phyloP scores from a whole-genome alignment of 2,329 filamentous ascomycete genomes.

The Nigrograna mackinnonii region DNA sequence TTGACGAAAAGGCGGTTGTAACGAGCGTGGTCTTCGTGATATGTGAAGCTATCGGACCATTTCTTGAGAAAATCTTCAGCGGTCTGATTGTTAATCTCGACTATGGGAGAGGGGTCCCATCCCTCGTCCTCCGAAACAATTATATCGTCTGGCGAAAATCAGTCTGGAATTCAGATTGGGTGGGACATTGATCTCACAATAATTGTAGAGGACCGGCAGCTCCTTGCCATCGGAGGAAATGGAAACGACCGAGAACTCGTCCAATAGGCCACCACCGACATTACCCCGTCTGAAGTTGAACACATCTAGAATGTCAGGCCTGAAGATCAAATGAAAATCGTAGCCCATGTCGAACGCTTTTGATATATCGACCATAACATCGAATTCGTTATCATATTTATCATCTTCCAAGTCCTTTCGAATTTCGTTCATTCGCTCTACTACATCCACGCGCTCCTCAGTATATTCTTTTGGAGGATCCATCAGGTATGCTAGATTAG shows the following conservation, averaged over 20 bases:
- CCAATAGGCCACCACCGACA: slow-evolving; percentile 12
- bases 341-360: slow-evolving; percentile 24
- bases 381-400: slow-evolving; percentile 35
- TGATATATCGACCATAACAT: slow-evolving; percentile 33
- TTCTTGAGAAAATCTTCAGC: slow-evolving; percentile 28
- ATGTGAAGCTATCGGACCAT: slow-evolving; percentile 19
- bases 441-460: slow-evolving; percentile 31
- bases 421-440: slow-evolving; percentile 27
- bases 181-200: slow-evolving; percentile 8
- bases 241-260: slow-evolving; percentile 20
- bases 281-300: slow-evolving; percentile 28
- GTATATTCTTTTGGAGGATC: slow-evolving; percentile 27
- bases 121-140: slow-evolving; percentile 12
- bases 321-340: slow-evolving; percentile 35
- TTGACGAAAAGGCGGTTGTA: slow-evolving; percentile 35
- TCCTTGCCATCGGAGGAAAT: slow-evolving; percentile 29
- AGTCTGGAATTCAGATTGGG: background rate
- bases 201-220: slow-evolving; percentile 34
- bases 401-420: slow-evolving; percentile 18
- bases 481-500: slow-evolving; percentile 33
- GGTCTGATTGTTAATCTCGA: slow-evolving; percentile 31
- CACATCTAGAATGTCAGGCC: slow-evolving; percentile 24
- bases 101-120: slow-evolving; percentile 26
- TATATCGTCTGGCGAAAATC: slow-evolving; percentile 19
- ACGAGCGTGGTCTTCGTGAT: slow-evolving; percentile 39